Evolutionary conservation across 2,329 filamentous ascomycete genomes (phyloP).

Genomic region (Xylariaceae sp.): DNA sequence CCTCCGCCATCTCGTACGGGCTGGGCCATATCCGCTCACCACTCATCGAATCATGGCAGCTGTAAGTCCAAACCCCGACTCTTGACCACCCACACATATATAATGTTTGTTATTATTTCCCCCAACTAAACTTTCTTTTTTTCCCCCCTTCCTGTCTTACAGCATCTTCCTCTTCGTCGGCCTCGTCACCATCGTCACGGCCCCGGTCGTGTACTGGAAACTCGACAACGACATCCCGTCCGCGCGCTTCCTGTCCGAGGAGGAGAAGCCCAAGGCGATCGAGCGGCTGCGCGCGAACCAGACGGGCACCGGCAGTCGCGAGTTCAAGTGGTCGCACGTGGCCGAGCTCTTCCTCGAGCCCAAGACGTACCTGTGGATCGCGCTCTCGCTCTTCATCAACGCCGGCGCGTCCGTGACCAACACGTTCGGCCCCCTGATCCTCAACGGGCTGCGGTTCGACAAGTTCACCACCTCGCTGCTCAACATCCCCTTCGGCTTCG

Average conservation of each 20-base stretch:
- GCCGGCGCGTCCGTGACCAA: constrained; percentile 59
- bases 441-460: constrained; percentile 55
- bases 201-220: constrained; percentile 53
- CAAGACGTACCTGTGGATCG: constrained; percentile 55
- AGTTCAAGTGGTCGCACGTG: constrained; percentile 48
- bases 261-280: constrained; percentile 55
- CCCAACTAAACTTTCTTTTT: not conserved
- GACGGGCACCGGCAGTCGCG: constrained; percentile 46
- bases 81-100: not conserved
- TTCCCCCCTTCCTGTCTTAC: not conserved
- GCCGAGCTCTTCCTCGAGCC: constrained; percentile 46
- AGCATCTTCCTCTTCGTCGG: constrained; percentile 58
- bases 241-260: constrained; percentile 52
- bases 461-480: constrained; percentile 53
- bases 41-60: constrained; percentile 37
- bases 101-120: not conserved
- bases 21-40: constrained; percentile 50
- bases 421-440: constrained; percentile 59
- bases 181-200: constrained; percentile 52
- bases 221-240: constrained; percentile 55
- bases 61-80: constrained; percentile 25
- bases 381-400: constrained; percentile 56
- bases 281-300: constrained; percentile 50
- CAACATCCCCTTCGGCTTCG: constrained; percentile 61
- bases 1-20: constrained; percentile 37